Evolutionary conservation across 768 basidiomycete species (phyloP), one percentile per base, ranked within the genome.

Genomic region (Serendipita sp.): DNA sequence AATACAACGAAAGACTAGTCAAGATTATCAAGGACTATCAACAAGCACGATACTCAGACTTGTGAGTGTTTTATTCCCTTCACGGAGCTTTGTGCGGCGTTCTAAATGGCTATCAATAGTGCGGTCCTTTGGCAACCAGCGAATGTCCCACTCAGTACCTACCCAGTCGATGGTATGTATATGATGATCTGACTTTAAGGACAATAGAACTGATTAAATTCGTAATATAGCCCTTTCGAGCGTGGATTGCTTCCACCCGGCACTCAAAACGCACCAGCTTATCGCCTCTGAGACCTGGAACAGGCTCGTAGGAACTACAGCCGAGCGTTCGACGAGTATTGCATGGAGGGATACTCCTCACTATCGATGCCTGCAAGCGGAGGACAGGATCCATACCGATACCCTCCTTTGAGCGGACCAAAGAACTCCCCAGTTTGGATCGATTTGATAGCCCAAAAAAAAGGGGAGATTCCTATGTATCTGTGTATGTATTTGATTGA

Each of bases 21-120:
- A 65, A 65, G 44, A 65, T 65, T 46, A 52, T 60, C 4, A 65
- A 65, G 45, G 65, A 65, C 8, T 65, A 65, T 46, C 65, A 65
- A 28, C 51, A 44, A 16, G 32, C 15, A 4, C 32, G 38, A 18
- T 64, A 64, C 46, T 13, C 36, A 4, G 23, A n/a, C 18, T 65
- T 65, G 65, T 65, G 32, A 34, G 65, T 51, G n/a, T 11, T 15
- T 15, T 18, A 35, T 36, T 18, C 48, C 30, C 18, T n/a, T 32
- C 48, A 23, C 23, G 23, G 23, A 23, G 23, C 23, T 23, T 23
- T 23, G 52, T 23, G 23, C 23, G 23, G 23, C 23, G 23, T 23
- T 23, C 23, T 13, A 18, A 15, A 36, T 63, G 23, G 23, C 23
- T 23, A n/a, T 30, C 35, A 28, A 11, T 23, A 65, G 65, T 44